These are phyloP conservation scores for Euclidium syriacum DNA, from an alignment of 345 rosid genomes.

Conservation along the genomic window DNA sequence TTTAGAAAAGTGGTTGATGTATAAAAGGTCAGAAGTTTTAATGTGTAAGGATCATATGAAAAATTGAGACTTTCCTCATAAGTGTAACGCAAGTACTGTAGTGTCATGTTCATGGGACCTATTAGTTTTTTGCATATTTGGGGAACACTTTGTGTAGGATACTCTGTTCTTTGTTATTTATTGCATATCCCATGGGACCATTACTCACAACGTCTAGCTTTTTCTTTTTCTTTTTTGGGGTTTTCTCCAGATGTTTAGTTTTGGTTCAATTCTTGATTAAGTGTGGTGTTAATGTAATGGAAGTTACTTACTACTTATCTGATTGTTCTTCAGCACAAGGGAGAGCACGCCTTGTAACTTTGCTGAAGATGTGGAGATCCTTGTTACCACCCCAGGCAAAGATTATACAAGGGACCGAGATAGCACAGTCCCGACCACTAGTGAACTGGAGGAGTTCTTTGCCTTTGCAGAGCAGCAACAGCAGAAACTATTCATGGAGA, in stretches of 20 bases:
- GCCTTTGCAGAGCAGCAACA: constrained; percentile 57
- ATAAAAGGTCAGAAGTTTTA: constrained; percentile 19
- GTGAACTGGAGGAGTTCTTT: constrained; percentile 73
- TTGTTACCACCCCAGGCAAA: constrained; percentile 27
- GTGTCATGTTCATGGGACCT: constrained; percentile 34
- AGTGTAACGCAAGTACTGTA: constrained; percentile 30
- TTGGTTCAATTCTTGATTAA: not conserved
- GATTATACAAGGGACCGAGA: constrained; percentile 28
- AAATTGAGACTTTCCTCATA: constrained; percentile 21
- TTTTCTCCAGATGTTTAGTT: not conserved
- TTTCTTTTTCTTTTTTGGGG: constrained; percentile 1
- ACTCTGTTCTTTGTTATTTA: constrained; percentile 27
- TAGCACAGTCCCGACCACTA: constrained; percentile 33
- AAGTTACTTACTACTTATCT: not conserved
- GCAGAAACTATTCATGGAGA: constrained; percentile 50
- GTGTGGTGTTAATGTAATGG: not conserved
- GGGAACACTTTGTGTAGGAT: constrained; percentile 27
- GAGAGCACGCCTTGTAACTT: constrained; percentile 63
- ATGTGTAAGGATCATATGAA: constrained; percentile 9
- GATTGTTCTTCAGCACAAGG: constrained; percentile 42
- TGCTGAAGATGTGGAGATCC: constrained; percentile 32
- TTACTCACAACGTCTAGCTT: not conserved
- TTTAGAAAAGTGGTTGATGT: constrained; percentile 2
- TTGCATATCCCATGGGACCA: constrained; percentile 29
- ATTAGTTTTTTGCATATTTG: constrained; percentile 22